Percentiles rank a stretch among this genome's conserved stretches.
Evolutionary conservation across 2,329 filamentous ascomycete genomes (phyloP).

Genomic region (Knufia fluminis): DNA sequence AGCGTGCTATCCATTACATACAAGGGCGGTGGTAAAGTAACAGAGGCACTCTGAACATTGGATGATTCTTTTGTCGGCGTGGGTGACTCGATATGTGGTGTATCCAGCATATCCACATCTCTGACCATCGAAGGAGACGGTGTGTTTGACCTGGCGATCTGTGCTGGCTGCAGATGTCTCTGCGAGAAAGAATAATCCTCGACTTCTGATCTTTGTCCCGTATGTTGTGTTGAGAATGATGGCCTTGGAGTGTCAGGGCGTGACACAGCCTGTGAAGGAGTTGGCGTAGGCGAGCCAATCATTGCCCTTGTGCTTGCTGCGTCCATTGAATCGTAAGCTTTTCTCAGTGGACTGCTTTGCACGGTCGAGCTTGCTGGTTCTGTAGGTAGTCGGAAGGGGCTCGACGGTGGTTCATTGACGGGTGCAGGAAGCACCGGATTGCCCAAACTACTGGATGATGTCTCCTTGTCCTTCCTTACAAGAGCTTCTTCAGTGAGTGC

Average conservation of each 20-base stretch:
- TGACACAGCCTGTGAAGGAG: not conserved
- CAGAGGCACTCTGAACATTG: no score
- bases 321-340: not conserved
- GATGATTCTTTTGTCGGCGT: no score
- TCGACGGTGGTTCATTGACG: not conserved
- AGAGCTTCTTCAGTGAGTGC: not conserved
- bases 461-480: not conserved
- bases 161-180: no score
- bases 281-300: not conserved
- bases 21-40: no score
- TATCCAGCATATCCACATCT: no score
- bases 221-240: not conserved
- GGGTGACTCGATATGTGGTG: no score
- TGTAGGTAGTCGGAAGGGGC: not conserved
- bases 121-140: no score
- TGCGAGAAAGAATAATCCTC: no score
- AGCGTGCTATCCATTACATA: no score
- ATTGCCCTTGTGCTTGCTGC: not conserved
- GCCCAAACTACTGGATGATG: not conserved
- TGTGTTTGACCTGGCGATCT: no score
- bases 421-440: not conserved
- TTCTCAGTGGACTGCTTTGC: not conserved
- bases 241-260: conserved; percentile 4
- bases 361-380: not conserved
- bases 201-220: no score